Conservation (phyloP, 2,329 filamentous ascomycete species). For the Davidsoniella virescens region DNA sequence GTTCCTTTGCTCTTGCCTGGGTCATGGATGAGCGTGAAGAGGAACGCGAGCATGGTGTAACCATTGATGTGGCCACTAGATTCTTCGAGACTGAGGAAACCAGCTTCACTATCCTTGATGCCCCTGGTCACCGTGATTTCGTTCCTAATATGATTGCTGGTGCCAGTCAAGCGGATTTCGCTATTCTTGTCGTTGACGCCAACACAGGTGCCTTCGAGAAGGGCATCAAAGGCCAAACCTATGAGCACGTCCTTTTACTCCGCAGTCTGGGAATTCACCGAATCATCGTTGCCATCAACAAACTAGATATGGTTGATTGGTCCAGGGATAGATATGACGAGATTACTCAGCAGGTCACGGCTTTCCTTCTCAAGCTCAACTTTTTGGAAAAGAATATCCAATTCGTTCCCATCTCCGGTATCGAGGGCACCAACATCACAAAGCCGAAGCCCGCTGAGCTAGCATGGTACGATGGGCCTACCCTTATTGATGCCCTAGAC, state of each 20-base stretch:
- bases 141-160: slow-evolving; percentile 99
- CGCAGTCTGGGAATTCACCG: slow-evolving; percentile 81
- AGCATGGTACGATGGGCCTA: slow-evolving; percentile 67
- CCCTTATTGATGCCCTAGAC: slow-evolving; percentile 72
- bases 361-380: slow-evolving; percentile 67
- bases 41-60: slow-evolving; percentile 78
- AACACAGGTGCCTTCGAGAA: slow-evolving; percentile 85
- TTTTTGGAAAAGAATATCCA: slow-evolving; percentile 68
- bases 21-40: slow-evolving; percentile 85
- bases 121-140: slow-evolving; percentile 87
- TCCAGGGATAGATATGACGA: slow-evolving; percentile 67
- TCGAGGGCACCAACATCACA: slow-evolving; percentile 73
- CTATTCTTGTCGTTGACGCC: slow-evolving; percentile 84
- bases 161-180: slow-evolving; percentile 89
- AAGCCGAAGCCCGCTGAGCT: slow-evolving; percentile 25
- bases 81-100: slow-evolving; percentile 82
- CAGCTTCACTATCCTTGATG: slow-evolving; percentile 84
- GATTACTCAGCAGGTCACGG: slow-evolving; percentile 66
- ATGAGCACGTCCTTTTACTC: slow-evolving; percentile 79
- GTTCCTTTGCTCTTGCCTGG: slow-evolving; percentile 93
- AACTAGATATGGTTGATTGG: slow-evolving; percentile 80
- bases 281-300: slow-evolving; percentile 85
- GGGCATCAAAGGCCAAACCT: slow-evolving; percentile 81
- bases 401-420: slow-evolving; percentile 79
- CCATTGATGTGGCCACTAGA: slow-evolving; percentile 91